Percentiles rank a stretch among this genome's conserved stretches.
These are phyloP conservation scores for Alternaria novae-zelandiae DNA, from an alignment of 2,329 filamentous ascomycete genomes.

Conservation along the genomic window DNA sequence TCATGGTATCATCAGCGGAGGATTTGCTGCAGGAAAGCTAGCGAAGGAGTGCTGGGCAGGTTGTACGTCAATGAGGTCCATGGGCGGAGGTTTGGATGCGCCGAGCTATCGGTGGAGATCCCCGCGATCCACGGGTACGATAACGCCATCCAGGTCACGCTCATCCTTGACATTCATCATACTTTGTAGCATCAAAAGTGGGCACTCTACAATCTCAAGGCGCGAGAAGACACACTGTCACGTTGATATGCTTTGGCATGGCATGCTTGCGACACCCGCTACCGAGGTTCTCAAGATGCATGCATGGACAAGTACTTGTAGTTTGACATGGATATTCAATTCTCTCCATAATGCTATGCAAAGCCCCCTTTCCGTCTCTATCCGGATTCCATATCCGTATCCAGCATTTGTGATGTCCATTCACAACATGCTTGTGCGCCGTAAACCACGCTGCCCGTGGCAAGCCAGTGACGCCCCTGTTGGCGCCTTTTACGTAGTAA, in stretches of 20 bases:
- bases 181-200: neutral
- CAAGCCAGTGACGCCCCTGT: constrained; percentile 25
- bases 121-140: constrained; percentile 12
- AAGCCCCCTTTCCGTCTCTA: neutral
- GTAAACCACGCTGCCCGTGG: constrained; percentile 3
- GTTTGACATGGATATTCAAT: neutral
- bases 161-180: neutral
- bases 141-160: constrained; percentile 14
- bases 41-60: constrained; percentile 9
- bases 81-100: constrained; percentile 11
- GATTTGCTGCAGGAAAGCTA: constrained; percentile 9
- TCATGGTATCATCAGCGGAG: constrained; percentile 31
- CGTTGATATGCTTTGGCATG: neutral
- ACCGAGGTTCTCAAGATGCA: neutral
- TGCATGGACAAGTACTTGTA: neutral
- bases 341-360: constrained; percentile 5
- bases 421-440: constrained; percentile 3
- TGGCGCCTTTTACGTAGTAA: constrained; percentile 27
- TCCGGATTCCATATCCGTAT: neutral
- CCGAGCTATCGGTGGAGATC: constrained; percentile 19
- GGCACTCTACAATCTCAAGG: neutral
- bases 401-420: constrained; percentile 4
- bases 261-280: neutral
- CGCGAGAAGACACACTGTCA: neutral
- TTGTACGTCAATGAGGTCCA: constrained; percentile 3